Evolutionary conservation across 192 early-diverging fungal genomes (phyloP), one percentile per base, ranked within the genome.

Genomic region (Jimgerdemannia lactiflua): DNA sequence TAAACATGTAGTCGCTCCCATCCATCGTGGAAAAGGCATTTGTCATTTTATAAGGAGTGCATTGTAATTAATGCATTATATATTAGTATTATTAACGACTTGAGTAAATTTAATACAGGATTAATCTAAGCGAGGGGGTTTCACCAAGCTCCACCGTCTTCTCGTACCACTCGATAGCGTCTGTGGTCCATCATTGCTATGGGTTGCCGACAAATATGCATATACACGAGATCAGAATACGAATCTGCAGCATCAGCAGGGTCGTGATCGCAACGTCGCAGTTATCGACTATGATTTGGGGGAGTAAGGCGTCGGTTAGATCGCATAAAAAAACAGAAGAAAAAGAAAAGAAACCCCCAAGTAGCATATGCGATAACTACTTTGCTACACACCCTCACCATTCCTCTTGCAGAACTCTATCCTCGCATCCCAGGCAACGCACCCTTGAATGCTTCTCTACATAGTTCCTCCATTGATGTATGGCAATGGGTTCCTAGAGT

Each of bases 191-290:
- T 80, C 94, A 94, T 72, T 94, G 88, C 76, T 97, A 94, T 29
- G 29, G 29, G 29, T 29, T 29, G 29, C 29, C 29, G 29, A 29
- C 49, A 2, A 29, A 29, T 29, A 29, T 29, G 29, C 29, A 29
- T 29, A 29, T 1, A 29, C 29, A n/a, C n/a, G n/a, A n/a, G n/a
- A 29, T 29, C 29, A 29, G 29, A 29, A 14, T 14, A 59, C 49
- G 49, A 59, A 59, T 14, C 49, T 59, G 49, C 70, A 95, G 81
- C 79, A 94, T 93, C 69, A 95, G 86, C 77, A 93, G 84, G 40
- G 92, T 89, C 18, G 92, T 91, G 68, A 93, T 88, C 11, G 98
- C 97, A 80, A 97, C 93, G 81, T 99, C 98, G 82, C 98, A 98
- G 70, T 93, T 88, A 77, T 99, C 98, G 44, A 95, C 94, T 88